Conservation (phyloP, 2,329 filamentous ascomycete genomes). For the Colletotrichum spaethianum region DNA sequence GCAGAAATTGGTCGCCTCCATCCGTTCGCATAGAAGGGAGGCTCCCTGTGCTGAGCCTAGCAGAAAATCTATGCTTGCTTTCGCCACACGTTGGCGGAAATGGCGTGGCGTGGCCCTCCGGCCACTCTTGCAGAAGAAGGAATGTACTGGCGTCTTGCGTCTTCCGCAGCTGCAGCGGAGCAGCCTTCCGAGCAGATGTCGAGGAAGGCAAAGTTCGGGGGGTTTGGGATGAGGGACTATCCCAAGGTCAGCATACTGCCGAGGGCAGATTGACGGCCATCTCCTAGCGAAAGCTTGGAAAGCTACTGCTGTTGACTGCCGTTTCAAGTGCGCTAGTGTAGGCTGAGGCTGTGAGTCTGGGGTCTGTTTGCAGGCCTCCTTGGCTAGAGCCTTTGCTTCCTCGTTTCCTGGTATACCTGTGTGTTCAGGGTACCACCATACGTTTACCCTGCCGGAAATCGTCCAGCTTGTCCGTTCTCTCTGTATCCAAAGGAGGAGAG, state of each 20-base stretch:
- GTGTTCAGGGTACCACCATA: too few species aligned
- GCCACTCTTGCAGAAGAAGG: conserved; percentile 13
- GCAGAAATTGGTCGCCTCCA: neutral
- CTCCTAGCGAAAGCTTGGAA: neutral
- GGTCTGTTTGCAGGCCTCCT: too few species aligned
- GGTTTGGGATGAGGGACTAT: conserved; percentile 14
- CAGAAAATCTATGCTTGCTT: conserved; percentile 4
- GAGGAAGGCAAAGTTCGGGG: conserved; percentile 4
- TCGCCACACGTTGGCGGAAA: neutral
- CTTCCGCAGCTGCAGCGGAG: conserved; percentile 4
- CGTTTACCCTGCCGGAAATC: neutral
- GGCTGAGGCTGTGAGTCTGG: too few species aligned
- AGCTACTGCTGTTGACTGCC: neutral
- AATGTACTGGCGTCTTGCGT: neutral
- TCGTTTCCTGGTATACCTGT: too few species aligned
- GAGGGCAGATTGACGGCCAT: conserved; percentile 1
- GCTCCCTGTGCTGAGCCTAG: neutral
- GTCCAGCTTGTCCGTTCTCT: neutral
- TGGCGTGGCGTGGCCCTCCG: neutral
- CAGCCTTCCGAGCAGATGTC: conserved; percentile 6
- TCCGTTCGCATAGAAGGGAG: too few species aligned
- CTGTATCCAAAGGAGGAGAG: neutral
- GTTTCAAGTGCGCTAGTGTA: neutral
- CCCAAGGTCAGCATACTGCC: neutral
- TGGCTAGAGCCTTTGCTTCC: too few species aligned